Evolutionary conservation across 768 basidiomycete genomes (phyloP), one percentile per base, ranked within the genome.

Genomic region (Gloeophyllum trabeum): DNA sequence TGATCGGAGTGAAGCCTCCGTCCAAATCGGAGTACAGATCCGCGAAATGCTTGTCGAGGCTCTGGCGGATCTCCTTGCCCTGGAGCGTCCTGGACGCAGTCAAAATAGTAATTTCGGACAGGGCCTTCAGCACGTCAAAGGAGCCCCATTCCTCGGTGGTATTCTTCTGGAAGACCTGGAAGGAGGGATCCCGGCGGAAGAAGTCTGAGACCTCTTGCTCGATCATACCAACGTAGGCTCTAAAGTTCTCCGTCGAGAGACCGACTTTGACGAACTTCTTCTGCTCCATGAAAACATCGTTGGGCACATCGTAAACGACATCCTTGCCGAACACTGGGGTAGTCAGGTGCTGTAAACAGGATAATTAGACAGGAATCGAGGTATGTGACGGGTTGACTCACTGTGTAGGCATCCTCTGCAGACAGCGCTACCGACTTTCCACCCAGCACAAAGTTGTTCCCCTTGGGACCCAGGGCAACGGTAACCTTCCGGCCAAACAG

Each of bases 211-310:
- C 55, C 45, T 66, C 65, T 22, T 63, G 53, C 30, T 61, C 61
- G 47, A 74, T 67, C 58, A 72, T 63, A 35, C 64, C 65, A 38
- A 75, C 68, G 57, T 99, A 98, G 23, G 79, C 70, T 34, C 81
- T 76, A 60, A 99, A 79, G 61, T 93, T 93, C 21, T 98, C 93
- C 10, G 76, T 79, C 7, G 91, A 87, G 18, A 99, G 76, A 19
- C 96, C 93, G 47, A 91, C 80, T 66, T 99, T 99, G 61, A 98
- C 83, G 55, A 97, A 97, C 58, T 84, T 86, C 72, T 99, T 99
- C 61, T 99, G 96, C 54, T 99, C 92, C 93, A 99, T 98, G 61
- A 99, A 81, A 35, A 86, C 65, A 37, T 93, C 87, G 60, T 98
- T 98, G 24, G 96, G 94, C 40, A 88, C 80, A 52, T 98, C 96